Conservation (phyloP, 176 grass and related monocot genomes). For the Thalia dealbata region DNA sequence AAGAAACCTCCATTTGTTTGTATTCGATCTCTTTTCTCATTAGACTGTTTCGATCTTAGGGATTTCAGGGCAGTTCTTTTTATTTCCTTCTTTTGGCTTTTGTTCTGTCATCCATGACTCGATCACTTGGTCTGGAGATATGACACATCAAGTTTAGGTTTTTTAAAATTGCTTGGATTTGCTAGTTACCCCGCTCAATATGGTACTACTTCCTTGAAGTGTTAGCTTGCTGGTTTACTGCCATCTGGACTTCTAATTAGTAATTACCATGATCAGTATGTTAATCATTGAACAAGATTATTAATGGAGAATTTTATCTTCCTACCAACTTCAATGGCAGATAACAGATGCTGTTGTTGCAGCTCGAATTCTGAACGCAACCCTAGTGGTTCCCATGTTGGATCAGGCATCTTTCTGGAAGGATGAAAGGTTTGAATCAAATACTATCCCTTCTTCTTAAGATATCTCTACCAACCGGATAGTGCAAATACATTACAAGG, state of each 20-base stretch:
- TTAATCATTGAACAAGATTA: background rate
- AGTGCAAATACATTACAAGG: background rate
- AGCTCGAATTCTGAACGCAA: slow-evolving; percentile 78
- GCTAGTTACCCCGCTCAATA: too few relatives aligned
- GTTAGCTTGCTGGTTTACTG: background rate
- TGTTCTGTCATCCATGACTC: background rate
- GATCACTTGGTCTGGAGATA: background rate
- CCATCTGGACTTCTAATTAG: background rate
- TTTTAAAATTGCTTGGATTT: background rate
- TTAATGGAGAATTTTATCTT: slow-evolving; percentile 1
- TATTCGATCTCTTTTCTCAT: background rate
- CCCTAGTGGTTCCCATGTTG: slow-evolving; percentile 72
- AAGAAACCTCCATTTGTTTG: background rate
- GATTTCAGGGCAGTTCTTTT: background rate
- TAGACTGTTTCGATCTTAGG: background rate
- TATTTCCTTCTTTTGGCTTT: background rate
- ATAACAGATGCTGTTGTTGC: slow-evolving; percentile 95
- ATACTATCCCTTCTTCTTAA: background rate
- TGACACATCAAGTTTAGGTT: background rate
- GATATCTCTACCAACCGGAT: background rate
- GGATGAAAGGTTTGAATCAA: slow-evolving; percentile 48
- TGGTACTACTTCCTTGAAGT: too few relatives aligned
- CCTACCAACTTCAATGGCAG: slow-evolving; percentile 32
- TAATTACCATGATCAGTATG: background rate
- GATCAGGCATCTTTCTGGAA: slow-evolving; percentile 96